Evolutionary conservation across 768 basidiomycete species (phyloP).

Genomic region (Kwoniella mangroviensis): DNA sequence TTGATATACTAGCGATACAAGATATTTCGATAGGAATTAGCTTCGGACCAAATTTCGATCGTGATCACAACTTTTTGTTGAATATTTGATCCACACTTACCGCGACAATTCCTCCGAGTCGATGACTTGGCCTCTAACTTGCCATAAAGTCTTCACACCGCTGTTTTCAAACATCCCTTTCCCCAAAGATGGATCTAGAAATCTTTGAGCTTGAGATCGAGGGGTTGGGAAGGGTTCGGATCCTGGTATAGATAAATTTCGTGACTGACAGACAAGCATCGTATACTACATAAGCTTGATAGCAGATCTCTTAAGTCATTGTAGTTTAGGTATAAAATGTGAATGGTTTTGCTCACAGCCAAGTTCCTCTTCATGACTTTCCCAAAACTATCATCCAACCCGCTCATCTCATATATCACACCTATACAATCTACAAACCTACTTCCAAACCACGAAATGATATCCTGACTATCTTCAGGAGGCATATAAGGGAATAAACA

Average conservation of each 20-base stretch:
- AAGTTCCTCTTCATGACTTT: conserved; percentile 88
- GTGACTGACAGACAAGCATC: conserved; percentile 60
- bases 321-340: neutral
- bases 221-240: conserved; percentile 68
- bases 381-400: conserved; percentile 83
- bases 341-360: conserved; percentile 62
- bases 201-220: conserved; percentile 66
- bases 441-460: conserved; percentile 76
- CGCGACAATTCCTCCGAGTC: conserved; percentile 47
- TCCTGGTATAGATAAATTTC: conserved; percentile 77
- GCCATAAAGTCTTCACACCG: conserved; percentile 69
- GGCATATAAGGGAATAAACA: conserved; percentile 90
- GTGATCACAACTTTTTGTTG: neutral
- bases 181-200: conserved; percentile 58
- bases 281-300: neutral
- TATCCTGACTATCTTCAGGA: conserved; percentile 64
- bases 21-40: neutral
- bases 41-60: neutral
- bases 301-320: too few species aligned
- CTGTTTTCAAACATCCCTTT: conserved; percentile 64
- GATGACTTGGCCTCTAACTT: conserved; percentile 64
- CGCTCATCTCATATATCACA: conserved; percentile 92
- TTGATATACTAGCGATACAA: conserved; percentile 66
- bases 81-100: conserved; percentile 46
- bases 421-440: conserved; percentile 59